phyloP scores from a whole-genome alignment of 176 grass and related monocot genomes.

The Miscanthus lutarioriparius region DNA sequence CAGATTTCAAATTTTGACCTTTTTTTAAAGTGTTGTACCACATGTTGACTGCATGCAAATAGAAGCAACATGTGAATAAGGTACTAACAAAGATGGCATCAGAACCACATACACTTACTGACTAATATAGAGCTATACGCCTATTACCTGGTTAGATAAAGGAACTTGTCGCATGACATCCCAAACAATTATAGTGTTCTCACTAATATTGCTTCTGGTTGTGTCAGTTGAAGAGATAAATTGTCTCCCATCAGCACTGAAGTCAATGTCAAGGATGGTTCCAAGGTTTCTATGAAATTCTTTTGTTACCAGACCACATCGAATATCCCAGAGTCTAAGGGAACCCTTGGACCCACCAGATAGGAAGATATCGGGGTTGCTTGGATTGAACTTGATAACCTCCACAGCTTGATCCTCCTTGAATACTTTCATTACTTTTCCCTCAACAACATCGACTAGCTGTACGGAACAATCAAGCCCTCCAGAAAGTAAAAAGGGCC shows the following conservation, averaged over 20 bases:
- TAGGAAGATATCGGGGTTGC: conserved; percentile 60
- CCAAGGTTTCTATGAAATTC: conserved; percentile 68
- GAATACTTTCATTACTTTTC: conserved; percentile 62
- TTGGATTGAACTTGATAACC: conserved; percentile 74
- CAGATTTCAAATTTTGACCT: neutral
- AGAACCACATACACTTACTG: neutral
- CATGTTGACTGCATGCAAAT: neutral
- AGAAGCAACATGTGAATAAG: neutral
- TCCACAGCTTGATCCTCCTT: conserved; percentile 85
- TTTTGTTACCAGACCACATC: conserved; percentile 53
- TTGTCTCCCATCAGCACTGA: conserved; percentile 77
- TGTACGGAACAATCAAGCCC: conserved; percentile 63
- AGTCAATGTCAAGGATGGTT: conserved; percentile 83
- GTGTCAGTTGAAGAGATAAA: conserved; percentile 92
- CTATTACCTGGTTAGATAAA: conserved; percentile 82
- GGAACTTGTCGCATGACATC: conserved; percentile 76
- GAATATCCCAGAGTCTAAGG: conserved; percentile 84
- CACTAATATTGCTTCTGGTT: conserved; percentile 78
- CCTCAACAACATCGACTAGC: conserved; percentile 63
- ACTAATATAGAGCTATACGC: conserved; percentile 3
- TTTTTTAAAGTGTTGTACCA: neutral
- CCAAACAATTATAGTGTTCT: conserved; percentile 89
- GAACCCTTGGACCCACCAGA: conserved; percentile 81
- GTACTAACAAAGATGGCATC: neutral
- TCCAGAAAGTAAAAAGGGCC: conserved; percentile 63